A percentile compares a stretch with the other conserved stretches of the same genome.
These are phyloP conservation scores for Ustilago lituana DNA, from an alignment of 1,284 basidiomycete species.

Conservation along the genomic window DNA sequence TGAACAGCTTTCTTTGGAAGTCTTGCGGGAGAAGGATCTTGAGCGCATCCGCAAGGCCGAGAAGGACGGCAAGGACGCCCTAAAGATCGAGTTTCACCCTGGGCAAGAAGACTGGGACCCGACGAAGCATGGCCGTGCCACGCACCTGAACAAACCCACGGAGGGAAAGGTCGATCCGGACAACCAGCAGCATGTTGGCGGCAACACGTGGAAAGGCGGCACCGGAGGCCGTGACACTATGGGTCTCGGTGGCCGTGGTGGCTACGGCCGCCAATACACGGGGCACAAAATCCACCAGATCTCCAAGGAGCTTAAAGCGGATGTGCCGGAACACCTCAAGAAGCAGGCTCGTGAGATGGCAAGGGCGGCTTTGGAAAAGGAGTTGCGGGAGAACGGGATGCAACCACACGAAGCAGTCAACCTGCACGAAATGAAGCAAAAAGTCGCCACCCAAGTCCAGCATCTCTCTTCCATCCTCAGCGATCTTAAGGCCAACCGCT, in stretches of 20 bases:
- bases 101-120: conserved; percentile 54
- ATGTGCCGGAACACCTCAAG: conserved; percentile 66
- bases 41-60: conserved; percentile 27
- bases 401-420: conserved; percentile 63
- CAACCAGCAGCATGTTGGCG: conserved; percentile 66
- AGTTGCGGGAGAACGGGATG: conserved; percentile 65
- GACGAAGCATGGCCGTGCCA: conserved; percentile 46
- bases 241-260: conserved; percentile 66
- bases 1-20: conserved; percentile 56
- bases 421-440: conserved; percentile 61
- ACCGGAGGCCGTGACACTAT: conserved; percentile 67
- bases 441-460: conserved; percentile 58
- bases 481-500: conserved; percentile 66
- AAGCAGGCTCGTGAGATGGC: conserved; percentile 68
- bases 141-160: conserved; percentile 63
- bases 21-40: conserved; percentile 46
- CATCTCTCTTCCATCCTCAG: conserved; percentile 62
- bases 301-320: conserved; percentile 62
- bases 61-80: conserved; percentile 34
- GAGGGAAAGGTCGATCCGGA: conserved; percentile 65
- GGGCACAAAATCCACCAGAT: conserved; percentile 67
- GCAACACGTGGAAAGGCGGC: conserved; percentile 68
- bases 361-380: conserved; percentile 64
- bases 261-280: conserved; percentile 59
- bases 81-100: conserved; percentile 50